Evolutionary conservation across 2,329 filamentous ascomycete genomes (phyloP).

Genomic region (Fusarium sp.): DNA sequence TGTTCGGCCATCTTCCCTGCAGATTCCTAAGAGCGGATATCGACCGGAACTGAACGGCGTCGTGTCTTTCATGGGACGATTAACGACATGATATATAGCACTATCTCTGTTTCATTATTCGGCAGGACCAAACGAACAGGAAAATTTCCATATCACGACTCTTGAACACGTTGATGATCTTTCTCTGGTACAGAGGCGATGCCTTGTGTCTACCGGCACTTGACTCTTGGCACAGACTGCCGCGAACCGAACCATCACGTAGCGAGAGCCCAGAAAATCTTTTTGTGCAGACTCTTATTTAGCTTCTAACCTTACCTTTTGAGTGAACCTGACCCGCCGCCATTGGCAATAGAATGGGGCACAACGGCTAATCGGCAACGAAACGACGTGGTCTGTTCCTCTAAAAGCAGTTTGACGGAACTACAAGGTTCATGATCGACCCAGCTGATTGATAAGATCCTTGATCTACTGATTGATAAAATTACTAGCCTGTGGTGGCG

Average conservation of each 20-base stretch:
- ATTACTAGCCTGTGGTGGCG: neutral
- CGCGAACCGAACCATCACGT: neutral
- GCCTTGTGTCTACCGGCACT: neutral
- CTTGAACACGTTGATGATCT: too few species aligned
- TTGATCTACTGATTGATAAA: neutral
- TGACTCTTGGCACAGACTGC: neutral
- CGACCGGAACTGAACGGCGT: neutral
- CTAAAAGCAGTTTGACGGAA: neutral
- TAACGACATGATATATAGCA: too few species aligned
- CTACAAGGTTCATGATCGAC: neutral
- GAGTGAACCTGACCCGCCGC: neutral
- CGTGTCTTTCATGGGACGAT: neutral
- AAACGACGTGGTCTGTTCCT: neutral
- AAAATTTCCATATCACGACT: neutral
- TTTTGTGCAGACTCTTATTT: neutral
- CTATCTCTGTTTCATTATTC: too few species aligned
- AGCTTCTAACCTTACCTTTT: slow-evolving; percentile 8
- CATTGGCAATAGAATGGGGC: neutral
- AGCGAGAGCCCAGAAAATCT: neutral
- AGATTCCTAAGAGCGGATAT: neutral
- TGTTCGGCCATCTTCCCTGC: neutral
- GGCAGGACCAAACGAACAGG: neutral
- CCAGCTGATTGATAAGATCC: slow-evolving; percentile 13
- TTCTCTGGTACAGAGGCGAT: too few species aligned
- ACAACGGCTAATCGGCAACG: slow-evolving; percentile 1